These are phyloP conservation scores for Intubia oerlemansii DNA, from an alignment of 2,329 filamentous ascomycete species.

Conservation along the genomic window DNA sequence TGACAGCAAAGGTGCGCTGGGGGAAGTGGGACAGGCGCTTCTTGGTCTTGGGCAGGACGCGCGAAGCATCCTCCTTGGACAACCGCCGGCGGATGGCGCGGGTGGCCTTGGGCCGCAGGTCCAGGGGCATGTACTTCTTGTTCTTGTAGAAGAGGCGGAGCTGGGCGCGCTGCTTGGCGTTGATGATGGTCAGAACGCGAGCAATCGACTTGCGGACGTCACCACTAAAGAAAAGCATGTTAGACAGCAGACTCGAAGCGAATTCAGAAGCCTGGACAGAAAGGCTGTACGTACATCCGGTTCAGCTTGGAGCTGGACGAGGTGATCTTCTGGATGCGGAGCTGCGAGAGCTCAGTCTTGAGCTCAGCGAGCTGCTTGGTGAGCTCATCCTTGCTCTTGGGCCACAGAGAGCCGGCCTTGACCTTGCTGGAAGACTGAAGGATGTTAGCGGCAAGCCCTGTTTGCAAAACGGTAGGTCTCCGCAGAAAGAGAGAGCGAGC, in stretches of 20 bases:
- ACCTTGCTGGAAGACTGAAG: conserved; percentile 45
- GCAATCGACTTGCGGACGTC: conserved; percentile 99
- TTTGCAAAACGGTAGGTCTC: too few species aligned
- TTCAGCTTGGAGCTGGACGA: conserved; percentile 90
- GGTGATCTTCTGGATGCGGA: conserved; percentile 96
- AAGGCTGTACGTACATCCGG: conserved; percentile 58
- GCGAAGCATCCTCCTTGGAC: conserved; percentile 72
- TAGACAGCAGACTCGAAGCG: too few species aligned
- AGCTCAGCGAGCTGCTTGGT: conserved; percentile 85
- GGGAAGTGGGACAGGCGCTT: conserved; percentile 95
- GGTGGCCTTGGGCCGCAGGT: conserved; percentile 96
- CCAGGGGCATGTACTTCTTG: conserved; percentile 98
- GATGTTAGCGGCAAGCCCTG: too few species aligned
- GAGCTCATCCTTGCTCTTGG: conserved; percentile 98
- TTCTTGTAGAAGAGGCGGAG: conserved; percentile 98
- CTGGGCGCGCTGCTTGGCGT: conserved; percentile 96
- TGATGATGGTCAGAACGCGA: conserved; percentile 97
- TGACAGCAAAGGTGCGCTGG: conserved; percentile 96
- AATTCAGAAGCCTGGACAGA: background rate
- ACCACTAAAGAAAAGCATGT: conserved; percentile 38
- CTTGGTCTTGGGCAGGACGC: conserved; percentile 81
- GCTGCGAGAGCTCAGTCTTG: conserved; percentile 88
- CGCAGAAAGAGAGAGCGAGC: too few species aligned
- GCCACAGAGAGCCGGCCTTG: conserved; percentile 93
- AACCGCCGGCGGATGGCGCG: conserved; percentile 92